Evolutionary conservation across 345 rosid species (phyloP).

Genomic region (Luvunga scandens): DNA sequence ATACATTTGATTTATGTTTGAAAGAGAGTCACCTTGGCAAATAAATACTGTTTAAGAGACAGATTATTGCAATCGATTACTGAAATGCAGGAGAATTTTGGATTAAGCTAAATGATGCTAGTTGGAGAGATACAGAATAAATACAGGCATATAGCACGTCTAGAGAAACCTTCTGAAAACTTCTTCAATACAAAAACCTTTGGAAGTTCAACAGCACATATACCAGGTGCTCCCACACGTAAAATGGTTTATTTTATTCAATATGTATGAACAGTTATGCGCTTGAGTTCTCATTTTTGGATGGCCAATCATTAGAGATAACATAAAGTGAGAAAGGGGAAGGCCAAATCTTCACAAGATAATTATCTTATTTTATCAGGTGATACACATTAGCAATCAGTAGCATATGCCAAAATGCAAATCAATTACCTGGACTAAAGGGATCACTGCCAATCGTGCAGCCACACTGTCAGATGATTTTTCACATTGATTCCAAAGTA

Average conservation of each 20-base stretch:
- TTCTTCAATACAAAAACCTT: background rate
- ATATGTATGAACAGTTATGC: background rate
- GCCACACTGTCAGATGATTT: conserved; percentile 78
- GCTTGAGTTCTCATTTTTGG: background rate
- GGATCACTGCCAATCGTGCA: conserved; percentile 82
- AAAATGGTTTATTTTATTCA: background rate
- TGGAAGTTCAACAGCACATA: background rate
- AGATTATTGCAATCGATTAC: background rate
- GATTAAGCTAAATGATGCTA: background rate
- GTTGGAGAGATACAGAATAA: no score
- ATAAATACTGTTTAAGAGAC: background rate
- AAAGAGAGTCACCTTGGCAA: background rate
- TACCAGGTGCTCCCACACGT: background rate
- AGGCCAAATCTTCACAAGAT: background rate
- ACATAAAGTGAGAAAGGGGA: background rate
- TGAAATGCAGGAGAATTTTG: background rate
- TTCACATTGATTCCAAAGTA: conserved; percentile 87
- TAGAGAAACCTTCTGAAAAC: background rate
- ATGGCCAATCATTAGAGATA: background rate
- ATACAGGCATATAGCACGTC: background rate
- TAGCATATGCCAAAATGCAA: background rate
- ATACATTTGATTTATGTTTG: background rate
- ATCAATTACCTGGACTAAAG: conserved; percentile 60
- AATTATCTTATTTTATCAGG: background rate
- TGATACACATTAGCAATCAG: background rate